Base-by-base conservation (phyloP, 495 filamentous ascomycete species). In the Aspergillus baeticus region DNA sequence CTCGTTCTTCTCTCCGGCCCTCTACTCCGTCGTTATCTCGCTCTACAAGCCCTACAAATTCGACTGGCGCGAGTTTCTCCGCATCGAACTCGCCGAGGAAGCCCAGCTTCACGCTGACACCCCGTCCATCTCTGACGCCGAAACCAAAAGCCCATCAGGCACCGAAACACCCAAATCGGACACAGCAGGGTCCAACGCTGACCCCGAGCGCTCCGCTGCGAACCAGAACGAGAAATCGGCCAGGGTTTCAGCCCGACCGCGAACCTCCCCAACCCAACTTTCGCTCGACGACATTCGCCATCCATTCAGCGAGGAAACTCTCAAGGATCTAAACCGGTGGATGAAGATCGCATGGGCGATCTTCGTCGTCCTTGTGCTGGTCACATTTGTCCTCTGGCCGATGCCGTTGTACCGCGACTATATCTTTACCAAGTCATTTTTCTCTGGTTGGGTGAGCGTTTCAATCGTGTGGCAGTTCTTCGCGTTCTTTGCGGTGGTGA, bases 41-140 rank as follows among this genome's bases (percentile, higher is more conserved):
- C 53, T 65, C 6, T 79, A 76, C 50, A 68, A 68, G 20, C 77
- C 77, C 1, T 71, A 70, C 33, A 62, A 52, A n/a, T 79, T 79
- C 50, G 76, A 79, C 58, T 79, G 76, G 77, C 69, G 77, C 13
- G 68, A 73, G 35, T 79, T 79, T 51, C 65, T 79, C 0, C 75
- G 73, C n/a, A 70, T 72, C n/a, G 67, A 73, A 46, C 58, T 69
- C 5, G 60, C 62, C 13, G 64, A 68, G n/a, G 59, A 68, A 44
- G 59, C 55, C 14, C 50, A 64, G 31, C 45, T 65, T 5, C 62
- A 67, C 22, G 22, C 56, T n/a, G 11, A 59, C 26, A 6, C 15
- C 21, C 48, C 53, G 21, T 21, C 38, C 29, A 10, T 31, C 21
- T 35, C 18, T 11, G 51, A 36, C 6, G 17, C 41, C 6, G 13